These are phyloP conservation scores for Cordyceps pruinosa DNA, from an alignment of 2,329 filamentous ascomycete genomes.

Conservation along the genomic window DNA sequence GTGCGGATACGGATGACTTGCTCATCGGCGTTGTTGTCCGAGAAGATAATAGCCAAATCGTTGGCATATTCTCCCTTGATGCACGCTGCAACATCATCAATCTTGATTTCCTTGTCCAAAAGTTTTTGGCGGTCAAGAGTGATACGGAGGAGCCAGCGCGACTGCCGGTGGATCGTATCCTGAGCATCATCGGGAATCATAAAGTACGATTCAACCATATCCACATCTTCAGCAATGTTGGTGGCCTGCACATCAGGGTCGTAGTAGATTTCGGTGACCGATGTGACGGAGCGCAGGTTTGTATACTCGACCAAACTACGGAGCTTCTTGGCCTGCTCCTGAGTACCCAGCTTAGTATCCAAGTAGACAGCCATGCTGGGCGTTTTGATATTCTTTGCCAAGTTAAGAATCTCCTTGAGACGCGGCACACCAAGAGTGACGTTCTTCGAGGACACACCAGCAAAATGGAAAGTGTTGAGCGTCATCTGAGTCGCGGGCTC, in stretches of 20 bases:
- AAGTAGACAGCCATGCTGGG: constrained; percentile 94
- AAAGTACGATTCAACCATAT: constrained; percentile 96
- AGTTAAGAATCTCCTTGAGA: constrained; percentile 98
- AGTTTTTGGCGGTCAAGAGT: constrained; percentile 89
- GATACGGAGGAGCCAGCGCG: constrained; percentile 91
- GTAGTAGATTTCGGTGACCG: constrained; percentile 93
- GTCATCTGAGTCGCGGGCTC: constrained; percentile 99
- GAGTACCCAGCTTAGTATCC: constrained; percentile 54
- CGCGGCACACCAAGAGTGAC: constrained; percentile 97
- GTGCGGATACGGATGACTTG: constrained; percentile 91
- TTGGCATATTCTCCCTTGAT: constrained; percentile 84
- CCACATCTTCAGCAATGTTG: constrained; percentile 76
- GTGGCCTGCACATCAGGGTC: constrained; percentile 85
- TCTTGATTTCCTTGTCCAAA: constrained; percentile 85
- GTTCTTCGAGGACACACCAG: constrained; percentile 99
- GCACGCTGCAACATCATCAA: constrained; percentile 81
- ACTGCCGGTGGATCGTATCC: constrained; percentile 63
- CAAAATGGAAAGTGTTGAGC: constrained; percentile 98
- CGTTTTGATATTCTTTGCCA: constrained; percentile 97
- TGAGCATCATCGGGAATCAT: constrained; percentile 76
- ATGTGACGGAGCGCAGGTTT: constrained; percentile 82
- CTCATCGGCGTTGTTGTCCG: constrained; percentile 94
- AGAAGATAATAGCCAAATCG: constrained; percentile 89
- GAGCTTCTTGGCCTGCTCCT: constrained; percentile 76
- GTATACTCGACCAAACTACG: constrained; percentile 92